phyloP scores from a whole-genome alignment of 208 protist genomes.

The Acanthamoeba polyphaga region DNA sequence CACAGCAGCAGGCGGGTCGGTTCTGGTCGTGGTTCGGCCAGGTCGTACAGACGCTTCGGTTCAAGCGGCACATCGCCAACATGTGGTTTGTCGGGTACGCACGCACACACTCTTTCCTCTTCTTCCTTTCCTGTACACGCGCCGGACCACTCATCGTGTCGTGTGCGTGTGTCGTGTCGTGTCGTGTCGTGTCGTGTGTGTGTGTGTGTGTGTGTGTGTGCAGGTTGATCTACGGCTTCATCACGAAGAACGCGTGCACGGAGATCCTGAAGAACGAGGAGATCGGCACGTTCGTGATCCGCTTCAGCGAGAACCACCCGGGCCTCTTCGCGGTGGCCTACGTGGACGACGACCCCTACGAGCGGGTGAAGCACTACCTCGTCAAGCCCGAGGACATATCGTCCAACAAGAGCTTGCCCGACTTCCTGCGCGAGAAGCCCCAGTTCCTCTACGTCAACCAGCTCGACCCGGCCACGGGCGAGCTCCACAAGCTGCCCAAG shows the following conservation, averaged over 20 bases:
- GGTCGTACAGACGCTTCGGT: slow-evolving; percentile 83
- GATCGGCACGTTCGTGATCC: slow-evolving; percentile 81
- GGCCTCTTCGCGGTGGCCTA: slow-evolving; percentile 84
- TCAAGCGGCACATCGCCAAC: slow-evolving; percentile 82
- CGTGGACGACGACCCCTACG: slow-evolving; percentile 79
- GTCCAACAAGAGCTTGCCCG: slow-evolving; percentile 81
- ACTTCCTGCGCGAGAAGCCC: slow-evolving; percentile 80
- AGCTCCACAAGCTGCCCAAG: slow-evolving; percentile 72
- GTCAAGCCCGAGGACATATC: slow-evolving; percentile 85
- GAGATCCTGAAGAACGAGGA: slow-evolving; percentile 46
- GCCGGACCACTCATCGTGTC: background rate
- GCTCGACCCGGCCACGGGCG: slow-evolving; percentile 68
- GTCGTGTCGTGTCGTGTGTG: too few relatives aligned
- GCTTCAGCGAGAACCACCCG: slow-evolving; percentile 80
- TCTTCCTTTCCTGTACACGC: background rate
- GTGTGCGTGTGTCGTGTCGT: background rate
- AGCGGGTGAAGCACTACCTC: slow-evolving; percentile 84
- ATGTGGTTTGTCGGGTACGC: slow-evolving; percentile 81
- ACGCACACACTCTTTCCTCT: too few relatives aligned
- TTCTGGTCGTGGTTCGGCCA: slow-evolving; percentile 84
- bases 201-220: too few relatives aligned
- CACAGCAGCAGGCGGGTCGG: slow-evolving; percentile 67
- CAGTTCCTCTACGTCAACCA: slow-evolving; percentile 77
- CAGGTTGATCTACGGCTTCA: slow-evolving; percentile 84
- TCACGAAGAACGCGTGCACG: slow-evolving; percentile 82